These are phyloP conservation scores for Saturnispora diversa DNA, from an alignment of 805 yeast genomes.

Conservation along the genomic window DNA sequence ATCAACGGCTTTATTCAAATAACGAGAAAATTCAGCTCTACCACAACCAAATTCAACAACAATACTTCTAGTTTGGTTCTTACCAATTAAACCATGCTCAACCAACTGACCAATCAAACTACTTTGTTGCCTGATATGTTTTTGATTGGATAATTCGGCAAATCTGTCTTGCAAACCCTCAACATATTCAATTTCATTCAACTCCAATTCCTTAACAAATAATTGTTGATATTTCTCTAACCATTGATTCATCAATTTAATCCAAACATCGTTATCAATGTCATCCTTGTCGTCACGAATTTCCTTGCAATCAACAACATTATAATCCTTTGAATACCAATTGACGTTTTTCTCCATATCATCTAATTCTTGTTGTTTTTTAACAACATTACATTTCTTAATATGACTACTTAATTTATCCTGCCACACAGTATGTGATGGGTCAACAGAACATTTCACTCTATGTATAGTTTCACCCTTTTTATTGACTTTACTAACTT, in stretches of 20 bases:
- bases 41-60: conserved; percentile 89
- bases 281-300: conserved; percentile 3
- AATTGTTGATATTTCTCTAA: conserved; percentile 11
- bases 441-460: conserved; percentile 71
- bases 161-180: conserved; percentile 38
- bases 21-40: conserved; percentile 72
- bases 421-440: conserved; percentile 65
- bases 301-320: conserved; percentile 26
- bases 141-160: conserved; percentile 45
- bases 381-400: conserved; percentile 48
- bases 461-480: conserved; percentile 32
- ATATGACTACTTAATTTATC: conserved; percentile 48
- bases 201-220: conserved; percentile 11
- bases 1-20: conserved; percentile 35
- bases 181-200: conserved; percentile 19
- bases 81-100: conserved; percentile 32
- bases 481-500: conserved; percentile 17
- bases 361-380: conserved; percentile 26
- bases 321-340: conserved; percentile 47
- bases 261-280: conserved; percentile 20
- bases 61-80: conserved; percentile 19
- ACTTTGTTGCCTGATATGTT: conserved; percentile 78
- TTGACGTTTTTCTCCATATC: conserved; percentile 23
- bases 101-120: conserved; percentile 66
- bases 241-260: conserved; percentile 17